Conservation (phyloP, 78 protist species). For the Creolimax fragrantissima region DNA sequence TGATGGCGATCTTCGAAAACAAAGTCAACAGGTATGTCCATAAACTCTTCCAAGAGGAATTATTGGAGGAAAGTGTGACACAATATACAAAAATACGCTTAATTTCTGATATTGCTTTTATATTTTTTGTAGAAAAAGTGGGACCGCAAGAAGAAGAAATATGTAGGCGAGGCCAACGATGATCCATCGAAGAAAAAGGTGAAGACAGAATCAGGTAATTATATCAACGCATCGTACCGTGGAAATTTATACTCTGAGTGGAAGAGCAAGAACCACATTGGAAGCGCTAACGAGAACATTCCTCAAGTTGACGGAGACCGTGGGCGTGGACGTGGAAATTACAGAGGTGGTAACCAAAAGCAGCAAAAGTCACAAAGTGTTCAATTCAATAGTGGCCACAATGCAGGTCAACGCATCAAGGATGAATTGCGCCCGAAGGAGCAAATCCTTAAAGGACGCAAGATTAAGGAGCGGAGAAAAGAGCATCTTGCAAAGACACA, state of each 20-base stretch:
- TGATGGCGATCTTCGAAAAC: not conserved
- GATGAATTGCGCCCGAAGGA: not conserved
- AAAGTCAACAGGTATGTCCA: not conserved
- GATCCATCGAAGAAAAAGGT: constrained; percentile 34
- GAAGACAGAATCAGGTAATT: constrained; percentile 57
- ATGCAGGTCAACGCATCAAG: not conserved
- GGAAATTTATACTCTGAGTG: not conserved
- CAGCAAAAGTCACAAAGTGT: not conserved
- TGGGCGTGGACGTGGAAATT: not conserved
- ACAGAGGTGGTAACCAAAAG: not conserved
- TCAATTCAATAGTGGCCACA: not conserved
- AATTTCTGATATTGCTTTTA: too few species aligned
- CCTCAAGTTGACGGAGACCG: not conserved
- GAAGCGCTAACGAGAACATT: not conserved
- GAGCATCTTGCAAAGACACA: not conserved
- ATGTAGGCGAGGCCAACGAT: constrained; percentile 13
- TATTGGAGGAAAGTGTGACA: too few species aligned
- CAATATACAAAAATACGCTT: too few species aligned
- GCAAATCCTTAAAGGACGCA: not conserved
- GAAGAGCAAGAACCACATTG: not conserved
- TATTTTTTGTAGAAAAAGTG: constrained; percentile 7
- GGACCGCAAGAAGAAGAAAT: constrained; percentile 62
- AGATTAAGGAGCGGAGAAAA: not conserved
- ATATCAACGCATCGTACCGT: constrained; percentile 29
- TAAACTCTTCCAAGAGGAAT: too few species aligned